These are phyloP conservation scores for Sarocladium strictum DNA, from an alignment of 2,329 filamentous ascomycete species.

Conservation along the genomic window DNA sequence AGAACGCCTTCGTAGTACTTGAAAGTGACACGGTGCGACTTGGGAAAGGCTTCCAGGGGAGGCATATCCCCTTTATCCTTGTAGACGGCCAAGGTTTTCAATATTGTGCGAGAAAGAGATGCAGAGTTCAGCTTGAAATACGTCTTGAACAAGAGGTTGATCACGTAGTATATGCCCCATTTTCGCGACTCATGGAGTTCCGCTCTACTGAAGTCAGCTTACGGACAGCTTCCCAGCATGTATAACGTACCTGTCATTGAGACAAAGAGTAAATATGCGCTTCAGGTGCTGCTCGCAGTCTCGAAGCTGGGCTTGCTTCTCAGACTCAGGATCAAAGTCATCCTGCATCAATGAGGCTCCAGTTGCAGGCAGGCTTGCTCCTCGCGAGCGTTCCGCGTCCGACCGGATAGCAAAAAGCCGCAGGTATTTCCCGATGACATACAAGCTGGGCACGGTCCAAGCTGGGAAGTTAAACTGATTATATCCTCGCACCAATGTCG, in stretches of 20 bases:
- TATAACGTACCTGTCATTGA: conserved; percentile 71
- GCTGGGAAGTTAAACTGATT: conserved; percentile 69
- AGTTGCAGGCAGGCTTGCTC: conserved; percentile 27
- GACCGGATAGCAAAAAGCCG: conserved; percentile 86
- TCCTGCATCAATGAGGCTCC: conserved; percentile 58
- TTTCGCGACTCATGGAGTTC: conserved; percentile 85
- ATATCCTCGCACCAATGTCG: conserved; percentile 74
- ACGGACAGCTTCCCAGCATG: conserved; percentile 2
- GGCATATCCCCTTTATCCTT: conserved; percentile 71
- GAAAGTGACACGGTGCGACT: conserved; percentile 88
- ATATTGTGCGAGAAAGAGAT: conserved; percentile 81
- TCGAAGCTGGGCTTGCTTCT: conserved; percentile 79
- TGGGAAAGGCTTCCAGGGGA: conserved; percentile 70
- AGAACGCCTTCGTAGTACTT: conserved; percentile 94
- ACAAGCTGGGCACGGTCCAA: conserved; percentile 91
- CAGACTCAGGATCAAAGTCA: conserved; percentile 70
- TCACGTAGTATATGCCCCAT: conserved; percentile 95
- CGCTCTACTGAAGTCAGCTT: conserved; percentile 46
- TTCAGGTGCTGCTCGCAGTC: conserved; percentile 89
- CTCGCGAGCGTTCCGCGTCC: conserved; percentile 58
- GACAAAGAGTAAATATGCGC: conserved; percentile 82
- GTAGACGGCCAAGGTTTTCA: conserved; percentile 76
- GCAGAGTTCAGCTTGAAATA: conserved; percentile 95
- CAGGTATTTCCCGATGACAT: conserved; percentile 79
- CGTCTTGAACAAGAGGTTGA: conserved; percentile 94